Evolutionary conservation across 2,329 filamentous ascomycete species (phyloP), one percentile per base, ranked within the genome.

Genomic region (Ceratocystiopsis brevicomis): DNA sequence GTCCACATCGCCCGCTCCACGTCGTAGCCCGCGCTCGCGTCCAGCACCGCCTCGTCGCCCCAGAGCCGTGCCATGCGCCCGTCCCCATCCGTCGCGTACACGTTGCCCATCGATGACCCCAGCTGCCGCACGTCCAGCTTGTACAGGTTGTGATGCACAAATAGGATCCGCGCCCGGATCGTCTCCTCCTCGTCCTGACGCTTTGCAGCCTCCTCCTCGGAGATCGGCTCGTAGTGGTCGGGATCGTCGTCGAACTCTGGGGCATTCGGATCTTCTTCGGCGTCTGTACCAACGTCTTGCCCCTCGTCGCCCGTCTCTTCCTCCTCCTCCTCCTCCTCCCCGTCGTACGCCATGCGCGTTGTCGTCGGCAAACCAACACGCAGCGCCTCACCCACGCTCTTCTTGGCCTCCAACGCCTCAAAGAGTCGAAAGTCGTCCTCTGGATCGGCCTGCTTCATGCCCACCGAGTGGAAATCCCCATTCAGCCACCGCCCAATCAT

Each of bases 131-230:
- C 50, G 48, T 62, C 57, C 43, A 60, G 12, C 49, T 61, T 60
- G 49, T 56, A 51, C n/a, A 55, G 53, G 50, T 59, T 60, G 51
- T 56, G 55, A 50, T 61, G 59, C 37, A 60, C 50, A 49, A 62
- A 61, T 43, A 61, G 48, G 25, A 49, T 48, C n/a, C 50, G 50
- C 12, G 53, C 51, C 4, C 45, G 30, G 4, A 16, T 18, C 6
- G 14, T 13, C 8, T 21, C 32, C 34, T 35, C 39, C 19, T 38
- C 17, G n/a, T 39, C 32, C 15, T 46, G 35, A 4, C 25, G 25
- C 15, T 45, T 18, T 9, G 37, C 44, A 18, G 46, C 32, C 11
- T 49, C 45, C 35, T 41, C 47, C 3, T 13, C 33, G 3, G 16
- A 30, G 19, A 21, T 13, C 25, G 18, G 33, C 45, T 42, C 14